phyloP scores from a whole-genome alignment of 2,329 filamentous ascomycete species.

The Fusarium fracticaudum region DNA sequence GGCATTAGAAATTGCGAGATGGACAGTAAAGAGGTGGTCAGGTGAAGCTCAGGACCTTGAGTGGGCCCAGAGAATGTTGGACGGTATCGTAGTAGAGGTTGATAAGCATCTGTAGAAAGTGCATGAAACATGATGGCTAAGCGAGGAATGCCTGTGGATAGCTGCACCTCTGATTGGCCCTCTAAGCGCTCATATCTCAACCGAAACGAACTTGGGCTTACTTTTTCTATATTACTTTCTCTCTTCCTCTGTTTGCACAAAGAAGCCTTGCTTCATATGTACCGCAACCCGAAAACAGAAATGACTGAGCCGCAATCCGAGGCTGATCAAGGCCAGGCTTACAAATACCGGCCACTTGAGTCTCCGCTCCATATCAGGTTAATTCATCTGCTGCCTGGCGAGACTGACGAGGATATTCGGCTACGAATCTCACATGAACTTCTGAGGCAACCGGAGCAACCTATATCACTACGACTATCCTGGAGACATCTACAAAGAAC shows the following conservation, averaged over 20 bases:
- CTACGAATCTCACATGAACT: not conserved
- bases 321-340: rapidly evolving
- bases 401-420: not conserved
- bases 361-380: not conserved
- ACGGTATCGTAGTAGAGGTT: not conserved
- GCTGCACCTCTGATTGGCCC: not conserved
- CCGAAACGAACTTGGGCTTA: not conserved
- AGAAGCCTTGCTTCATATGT: rapidly evolving
- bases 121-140: too few species aligned
- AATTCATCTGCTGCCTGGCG: not conserved
- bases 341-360: not conserved
- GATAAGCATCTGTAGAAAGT: not conserved
- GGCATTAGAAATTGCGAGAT: not conserved
- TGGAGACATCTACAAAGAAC: not conserved
- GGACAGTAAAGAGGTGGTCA: not conserved
- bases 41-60: not conserved
- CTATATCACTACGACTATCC: rapidly evolving
- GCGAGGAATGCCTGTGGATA: not conserved
- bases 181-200: not conserved
- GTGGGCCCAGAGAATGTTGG: not conserved
- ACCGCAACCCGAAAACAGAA: rapidly evolving
- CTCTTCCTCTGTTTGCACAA: not conserved
- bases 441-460: not conserved
- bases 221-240: too few species aligned
- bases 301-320: rapidly evolving